Percentiles rank a stretch among this genome's conserved stretches.
Conservation (phyloP, 1,284 basidiomycete species). For the Ustilago sp. region DNA sequence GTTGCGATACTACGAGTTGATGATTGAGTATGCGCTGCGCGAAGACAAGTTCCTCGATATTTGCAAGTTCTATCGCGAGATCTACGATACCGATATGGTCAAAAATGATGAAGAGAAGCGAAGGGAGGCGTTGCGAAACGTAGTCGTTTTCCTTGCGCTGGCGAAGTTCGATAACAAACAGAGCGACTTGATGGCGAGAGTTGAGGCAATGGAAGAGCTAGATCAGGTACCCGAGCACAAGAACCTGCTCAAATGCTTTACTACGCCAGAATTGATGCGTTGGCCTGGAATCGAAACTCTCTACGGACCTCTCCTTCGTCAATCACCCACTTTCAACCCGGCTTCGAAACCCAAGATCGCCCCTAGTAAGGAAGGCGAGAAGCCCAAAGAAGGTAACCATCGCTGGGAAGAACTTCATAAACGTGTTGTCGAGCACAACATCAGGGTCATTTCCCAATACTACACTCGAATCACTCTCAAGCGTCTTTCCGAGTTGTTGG, state of each 20-base stretch:
- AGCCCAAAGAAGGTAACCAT: constrained; percentile 74
- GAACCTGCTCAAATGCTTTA: constrained; percentile 95
- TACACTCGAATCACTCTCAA: constrained; percentile 90
- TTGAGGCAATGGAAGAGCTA: constrained; percentile 78
- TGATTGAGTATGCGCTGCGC: constrained; percentile 92
- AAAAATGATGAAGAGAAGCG: constrained; percentile 74
- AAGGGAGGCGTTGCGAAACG: constrained; percentile 73
- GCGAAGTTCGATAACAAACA: constrained; percentile 97
- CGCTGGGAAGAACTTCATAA: constrained; percentile 96
- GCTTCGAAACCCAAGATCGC: constrained; percentile 20
- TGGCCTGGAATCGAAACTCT: constrained; percentile 96
- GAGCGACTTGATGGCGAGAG: constrained; percentile 91
- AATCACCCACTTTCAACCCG: constrained; percentile 82
- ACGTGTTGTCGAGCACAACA: constrained; percentile 97
- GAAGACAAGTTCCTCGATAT: constrained; percentile 89
- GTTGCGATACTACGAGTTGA: constrained; percentile 92
- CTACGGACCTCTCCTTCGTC: constrained; percentile 85
- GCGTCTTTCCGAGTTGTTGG: constrained; percentile 86
- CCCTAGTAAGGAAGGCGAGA: constrained; percentile 5
- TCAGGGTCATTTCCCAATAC: constrained; percentile 92
- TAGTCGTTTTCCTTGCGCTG: constrained; percentile 93
- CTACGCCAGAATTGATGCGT: constrained; percentile 93
- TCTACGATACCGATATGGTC: constrained; percentile 94
- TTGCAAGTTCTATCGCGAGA: constrained; percentile 93
- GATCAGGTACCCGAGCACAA: constrained; percentile 85